Percentiles rank a stretch among this genome's conserved stretches.
Evolutionary conservation across 2,329 filamentous ascomycete species (phyloP).

Genomic region (Microdochium paspali): DNA sequence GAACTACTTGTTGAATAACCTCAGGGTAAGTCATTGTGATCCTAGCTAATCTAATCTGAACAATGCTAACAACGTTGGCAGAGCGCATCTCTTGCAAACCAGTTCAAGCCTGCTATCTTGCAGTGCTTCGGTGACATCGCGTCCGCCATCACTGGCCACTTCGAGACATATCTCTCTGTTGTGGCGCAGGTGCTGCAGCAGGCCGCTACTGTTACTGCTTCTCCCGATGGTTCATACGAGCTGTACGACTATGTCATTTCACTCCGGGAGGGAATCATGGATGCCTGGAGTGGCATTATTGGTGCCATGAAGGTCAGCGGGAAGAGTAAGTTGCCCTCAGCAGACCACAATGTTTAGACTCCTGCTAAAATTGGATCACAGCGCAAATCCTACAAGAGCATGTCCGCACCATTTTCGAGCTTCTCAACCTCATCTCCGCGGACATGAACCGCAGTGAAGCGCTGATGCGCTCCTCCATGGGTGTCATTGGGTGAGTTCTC

Average conservation of each 20-base stretch:
- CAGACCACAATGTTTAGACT: too few relatives aligned
- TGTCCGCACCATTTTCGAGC: slow-evolving; percentile 76
- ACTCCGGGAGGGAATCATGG: slow-evolving; percentile 94
- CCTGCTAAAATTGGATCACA: slow-evolving; percentile 27
- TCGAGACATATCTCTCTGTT: slow-evolving; percentile 86
- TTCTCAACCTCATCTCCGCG: slow-evolving; percentile 70
- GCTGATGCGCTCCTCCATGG: slow-evolving; percentile 89
- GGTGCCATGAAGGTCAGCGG: slow-evolving; percentile 79
- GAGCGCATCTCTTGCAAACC: slow-evolving; percentile 81
- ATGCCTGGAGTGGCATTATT: slow-evolving; percentile 96
- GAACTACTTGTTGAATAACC: slow-evolving; percentile 91
- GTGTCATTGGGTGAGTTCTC: slow-evolving; percentile 76
- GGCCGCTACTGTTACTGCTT: slow-evolving; percentile 72
- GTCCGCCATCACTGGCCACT: slow-evolving; percentile 81
- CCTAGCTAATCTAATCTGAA: slow-evolving; percentile 2
- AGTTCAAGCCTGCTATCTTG: slow-evolving; percentile 96
- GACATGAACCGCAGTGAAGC: slow-evolving; percentile 87
- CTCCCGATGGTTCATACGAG: slow-evolving; percentile 76
- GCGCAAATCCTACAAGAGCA: slow-evolving; percentile 66
- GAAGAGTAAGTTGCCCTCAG: slow-evolving; percentile 50
- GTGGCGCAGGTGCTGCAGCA: slow-evolving; percentile 93
- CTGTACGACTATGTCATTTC: slow-evolving; percentile 97
- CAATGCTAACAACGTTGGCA: slow-evolving; percentile 28
- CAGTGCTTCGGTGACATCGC: slow-evolving; percentile 98
- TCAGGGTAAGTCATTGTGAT: slow-evolving; percentile 50